A percentile compares a stretch with the other conserved stretches of the same genome.
Evolutionary conservation across 208 protist species (phyloP).

Genomic region (Leishmania tarentolae): DNA sequence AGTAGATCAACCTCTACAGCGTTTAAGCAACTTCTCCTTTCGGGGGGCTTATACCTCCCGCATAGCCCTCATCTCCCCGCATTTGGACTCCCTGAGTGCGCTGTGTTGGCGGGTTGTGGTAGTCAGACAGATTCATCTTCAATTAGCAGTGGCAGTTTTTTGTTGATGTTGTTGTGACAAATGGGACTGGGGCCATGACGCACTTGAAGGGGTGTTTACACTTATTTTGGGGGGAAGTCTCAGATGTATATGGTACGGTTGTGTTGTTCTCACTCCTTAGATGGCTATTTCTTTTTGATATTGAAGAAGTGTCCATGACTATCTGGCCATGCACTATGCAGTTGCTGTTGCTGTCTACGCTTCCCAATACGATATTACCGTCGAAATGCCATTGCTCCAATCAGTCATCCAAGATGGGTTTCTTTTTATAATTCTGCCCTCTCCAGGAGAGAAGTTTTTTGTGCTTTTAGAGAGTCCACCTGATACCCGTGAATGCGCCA

Average conservation of each 20-base stretch:
- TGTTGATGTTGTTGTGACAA: too few relatives aligned
- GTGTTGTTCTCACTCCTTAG: background rate
- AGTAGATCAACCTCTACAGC: background rate
- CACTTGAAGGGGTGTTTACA: background rate
- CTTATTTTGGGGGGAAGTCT: background rate
- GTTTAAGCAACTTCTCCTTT: background rate
- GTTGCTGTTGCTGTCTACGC: background rate
- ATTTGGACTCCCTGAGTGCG: background rate
- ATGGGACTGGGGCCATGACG: too few relatives aligned
- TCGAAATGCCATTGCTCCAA: background rate
- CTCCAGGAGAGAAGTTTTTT: background rate
- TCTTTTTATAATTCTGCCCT: background rate
- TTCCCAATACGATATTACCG: background rate
- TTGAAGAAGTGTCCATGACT: background rate
- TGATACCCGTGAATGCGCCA: background rate
- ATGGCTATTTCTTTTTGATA: background rate
- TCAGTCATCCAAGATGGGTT: background rate
- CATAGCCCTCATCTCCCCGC: background rate
- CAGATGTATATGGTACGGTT: background rate
- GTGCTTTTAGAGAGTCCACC: background rate
- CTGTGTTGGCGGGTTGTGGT: background rate
- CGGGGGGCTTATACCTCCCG: background rate
- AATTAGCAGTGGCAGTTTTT: background rate
- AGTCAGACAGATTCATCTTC: background rate
- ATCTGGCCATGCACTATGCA: background rate